phyloP scores from a whole-genome alignment of 2,329 filamentous ascomycete species.

The Geosmithia putterillii region DNA sequence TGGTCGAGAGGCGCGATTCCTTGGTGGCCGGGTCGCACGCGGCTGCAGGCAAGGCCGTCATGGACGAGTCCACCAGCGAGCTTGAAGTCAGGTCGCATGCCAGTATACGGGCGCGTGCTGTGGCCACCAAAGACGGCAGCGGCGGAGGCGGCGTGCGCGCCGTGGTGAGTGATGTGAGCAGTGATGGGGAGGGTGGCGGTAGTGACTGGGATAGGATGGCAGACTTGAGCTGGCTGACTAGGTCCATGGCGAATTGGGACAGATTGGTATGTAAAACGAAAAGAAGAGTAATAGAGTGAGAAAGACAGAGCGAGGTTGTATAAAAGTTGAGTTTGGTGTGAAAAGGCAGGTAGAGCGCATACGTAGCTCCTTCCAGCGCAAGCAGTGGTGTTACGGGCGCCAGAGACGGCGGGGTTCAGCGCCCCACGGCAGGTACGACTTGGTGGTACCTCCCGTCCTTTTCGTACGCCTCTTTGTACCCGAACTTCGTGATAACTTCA shows the following conservation, averaged over 20 bases:
- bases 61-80: conserved; percentile 30
- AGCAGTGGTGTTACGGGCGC: too few relatives aligned
- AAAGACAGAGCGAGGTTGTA: not conserved
- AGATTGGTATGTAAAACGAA: not conserved
- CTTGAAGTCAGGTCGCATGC: conserved; percentile 56
- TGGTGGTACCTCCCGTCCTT: too few relatives aligned
- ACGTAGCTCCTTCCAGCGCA: not conserved
- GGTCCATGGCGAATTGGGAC: not conserved
- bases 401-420: too few relatives aligned
- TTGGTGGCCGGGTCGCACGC: conserved; percentile 38
- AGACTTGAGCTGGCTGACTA: not conserved
- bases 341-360: not conserved
- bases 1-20: conserved; percentile 42
- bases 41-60: conserved; percentile 37
- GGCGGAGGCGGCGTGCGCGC: conserved; percentile 45
- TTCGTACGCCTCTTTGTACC: too few relatives aligned
- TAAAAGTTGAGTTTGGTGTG: not conserved
- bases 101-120: conserved; percentile 69
- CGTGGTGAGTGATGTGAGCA: conserved; percentile 51
- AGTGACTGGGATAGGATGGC: conserved; percentile 15
- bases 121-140: conserved; percentile 61
- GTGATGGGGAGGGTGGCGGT: conserved; percentile 38
- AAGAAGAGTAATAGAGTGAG: not conserved
- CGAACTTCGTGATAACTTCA: too few relatives aligned
- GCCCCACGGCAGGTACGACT: too few relatives aligned